phyloP scores from a whole-genome alignment of 768 basidiomycete genomes.

The Floccularia luteovirens region DNA sequence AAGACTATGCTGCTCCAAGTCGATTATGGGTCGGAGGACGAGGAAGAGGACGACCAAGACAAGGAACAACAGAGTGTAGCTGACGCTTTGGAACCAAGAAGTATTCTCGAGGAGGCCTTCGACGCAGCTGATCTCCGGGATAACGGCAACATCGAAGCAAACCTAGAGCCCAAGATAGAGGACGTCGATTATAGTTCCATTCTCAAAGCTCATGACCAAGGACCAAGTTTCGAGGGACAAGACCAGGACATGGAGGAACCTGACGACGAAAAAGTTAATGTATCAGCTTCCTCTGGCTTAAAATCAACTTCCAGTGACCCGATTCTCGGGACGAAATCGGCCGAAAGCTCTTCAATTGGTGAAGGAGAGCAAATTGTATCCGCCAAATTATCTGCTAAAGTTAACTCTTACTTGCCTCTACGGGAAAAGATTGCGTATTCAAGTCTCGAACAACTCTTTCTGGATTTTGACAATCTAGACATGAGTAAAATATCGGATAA shows the following conservation, averaged over 20 bases:
- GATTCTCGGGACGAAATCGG: constrained; percentile 33
- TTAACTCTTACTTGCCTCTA: constrained; percentile 45
- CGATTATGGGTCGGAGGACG: constrained; percentile 61
- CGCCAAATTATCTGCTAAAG: constrained; percentile 35
- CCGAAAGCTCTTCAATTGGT: constrained; percentile 20
- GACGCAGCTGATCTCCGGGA: constrained; percentile 19
- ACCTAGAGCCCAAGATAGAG: constrained; percentile 26
- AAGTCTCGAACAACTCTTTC: constrained; percentile 43
- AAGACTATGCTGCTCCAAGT: constrained; percentile 28
- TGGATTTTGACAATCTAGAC: constrained; percentile 17
- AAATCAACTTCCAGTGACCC: constrained; percentile 55
- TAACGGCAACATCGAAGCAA: constrained; percentile 12
- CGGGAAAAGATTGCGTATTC: constrained; percentile 60
- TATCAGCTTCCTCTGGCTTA: constrained; percentile 24
- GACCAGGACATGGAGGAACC: constrained; percentile 3
- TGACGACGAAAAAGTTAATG: constrained; percentile 3
- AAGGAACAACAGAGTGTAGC: constrained; percentile 44
- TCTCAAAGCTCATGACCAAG: constrained; percentile 8
- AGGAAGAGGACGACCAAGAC: constrained; percentile 58
- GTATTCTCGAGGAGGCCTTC: constrained; percentile 51
- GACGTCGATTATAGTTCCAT: constrained; percentile 50
- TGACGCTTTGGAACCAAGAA: constrained; percentile 52
- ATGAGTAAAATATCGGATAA: constrained; percentile 19
- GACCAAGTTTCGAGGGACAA: constrained; percentile 1
- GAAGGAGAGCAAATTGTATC: constrained; percentile 19